phyloP scores from a whole-genome alignment of 2,329 filamentous ascomycete species.

The Ophiostoma quercus region DNA sequence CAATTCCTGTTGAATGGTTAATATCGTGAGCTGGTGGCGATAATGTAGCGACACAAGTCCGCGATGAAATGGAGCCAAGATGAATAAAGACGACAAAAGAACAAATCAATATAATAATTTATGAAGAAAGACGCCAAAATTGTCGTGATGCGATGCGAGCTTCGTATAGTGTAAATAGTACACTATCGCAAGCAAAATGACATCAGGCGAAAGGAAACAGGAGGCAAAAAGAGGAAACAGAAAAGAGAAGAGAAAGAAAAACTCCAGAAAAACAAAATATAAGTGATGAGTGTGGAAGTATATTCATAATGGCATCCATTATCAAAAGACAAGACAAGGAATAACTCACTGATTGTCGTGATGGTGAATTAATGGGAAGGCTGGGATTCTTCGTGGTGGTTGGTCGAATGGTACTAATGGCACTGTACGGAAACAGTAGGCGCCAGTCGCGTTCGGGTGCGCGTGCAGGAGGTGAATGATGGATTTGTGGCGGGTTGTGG shows the following conservation, averaged over 20 bases:
- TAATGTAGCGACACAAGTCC: neutral
- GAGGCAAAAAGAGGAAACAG: slow-evolving; percentile 6
- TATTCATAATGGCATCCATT: neutral
- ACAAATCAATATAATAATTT: neutral
- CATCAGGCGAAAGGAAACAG: slow-evolving; percentile 6
- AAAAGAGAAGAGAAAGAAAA: slow-evolving; percentile 17
- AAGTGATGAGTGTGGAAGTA: slow-evolving; percentile 12
- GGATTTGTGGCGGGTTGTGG: neutral
- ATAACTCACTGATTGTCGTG: neutral
- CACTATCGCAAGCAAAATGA: neutral
- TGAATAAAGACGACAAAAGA: neutral
- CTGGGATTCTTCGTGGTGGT: slow-evolving; percentile 17
- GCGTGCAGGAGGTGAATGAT: neutral
- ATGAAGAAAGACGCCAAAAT: neutral
- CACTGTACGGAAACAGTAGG: neutral
- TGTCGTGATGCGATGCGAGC: neutral
- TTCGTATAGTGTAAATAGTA: neutral
- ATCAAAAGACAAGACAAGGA: neutral
- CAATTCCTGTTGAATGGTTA: too few species aligned
- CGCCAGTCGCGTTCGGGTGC: slow-evolving; percentile 1
- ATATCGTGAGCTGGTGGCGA: too few species aligned
- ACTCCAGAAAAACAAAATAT: slow-evolving; percentile 23
- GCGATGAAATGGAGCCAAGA: neutral
- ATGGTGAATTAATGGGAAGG: slow-evolving; percentile 12
- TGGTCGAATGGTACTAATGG: neutral